Evolutionary conservation across 805 yeast species (phyloP).

Genomic region (Ogataea henricii): DNA sequence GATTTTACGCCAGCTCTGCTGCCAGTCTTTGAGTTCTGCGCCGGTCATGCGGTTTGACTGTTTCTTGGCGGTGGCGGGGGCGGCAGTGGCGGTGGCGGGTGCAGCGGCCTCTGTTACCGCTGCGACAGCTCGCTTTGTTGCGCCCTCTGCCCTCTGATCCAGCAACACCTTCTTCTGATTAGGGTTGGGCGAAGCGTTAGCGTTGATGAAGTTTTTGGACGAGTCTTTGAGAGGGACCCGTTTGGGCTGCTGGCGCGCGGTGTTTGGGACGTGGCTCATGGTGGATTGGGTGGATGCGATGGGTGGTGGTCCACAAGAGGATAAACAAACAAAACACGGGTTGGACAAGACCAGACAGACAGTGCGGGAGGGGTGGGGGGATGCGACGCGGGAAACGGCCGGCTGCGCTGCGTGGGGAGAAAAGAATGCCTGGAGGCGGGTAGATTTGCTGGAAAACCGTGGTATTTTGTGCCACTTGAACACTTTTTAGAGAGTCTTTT

Average conservation of each 20-base stretch:
- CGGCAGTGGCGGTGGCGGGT: constrained; percentile 4
- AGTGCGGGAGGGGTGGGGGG: neutral
- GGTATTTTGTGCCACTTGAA: neutral
- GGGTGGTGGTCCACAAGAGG: neutral
- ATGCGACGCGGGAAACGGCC: too few relatives aligned
- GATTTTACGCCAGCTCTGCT: constrained; percentile 57
- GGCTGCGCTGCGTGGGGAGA: neutral
- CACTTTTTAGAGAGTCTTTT: neutral
- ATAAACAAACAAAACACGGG: neutral
- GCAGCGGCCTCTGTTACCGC: neutral
- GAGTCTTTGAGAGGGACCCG: constrained; percentile 33
- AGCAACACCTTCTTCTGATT: constrained; percentile 20
- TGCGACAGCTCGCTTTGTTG: constrained; percentile 6
- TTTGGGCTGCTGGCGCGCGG: constrained; percentile 14
- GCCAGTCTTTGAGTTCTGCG: constrained; percentile 56
- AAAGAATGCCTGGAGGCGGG: too few relatives aligned
- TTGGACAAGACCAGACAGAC: neutral
- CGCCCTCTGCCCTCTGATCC: constrained; percentile 25
- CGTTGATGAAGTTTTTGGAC: constrained; percentile 30
- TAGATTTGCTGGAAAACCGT: neutral
- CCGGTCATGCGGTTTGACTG: constrained; percentile 33
- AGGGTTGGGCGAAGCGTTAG: constrained; percentile 22
- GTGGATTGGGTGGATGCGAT: neutral
- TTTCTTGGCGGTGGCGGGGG: constrained; percentile 12
- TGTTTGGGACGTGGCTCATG: constrained; percentile 18